Percentiles rank a stretch among this genome's conserved stretches.
Conservation (phyloP, 2,329 filamentous ascomycete species). For the Ceratocystis papillata region DNA sequence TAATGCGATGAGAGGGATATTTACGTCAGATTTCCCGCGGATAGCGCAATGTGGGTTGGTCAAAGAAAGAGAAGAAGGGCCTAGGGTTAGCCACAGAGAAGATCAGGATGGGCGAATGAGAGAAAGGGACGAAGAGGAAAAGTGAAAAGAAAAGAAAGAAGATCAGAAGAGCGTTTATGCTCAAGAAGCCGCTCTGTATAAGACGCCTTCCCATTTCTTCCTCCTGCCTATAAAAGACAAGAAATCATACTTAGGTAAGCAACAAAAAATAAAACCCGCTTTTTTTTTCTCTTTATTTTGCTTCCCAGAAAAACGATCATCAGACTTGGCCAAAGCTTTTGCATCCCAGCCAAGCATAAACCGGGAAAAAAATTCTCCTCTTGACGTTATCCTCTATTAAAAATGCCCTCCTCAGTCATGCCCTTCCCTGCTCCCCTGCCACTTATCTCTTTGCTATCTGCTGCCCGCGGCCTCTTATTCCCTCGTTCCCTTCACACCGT, state of each 20-base stretch:
- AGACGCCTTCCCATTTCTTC: too few relatives aligned
- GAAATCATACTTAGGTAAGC: too few relatives aligned
- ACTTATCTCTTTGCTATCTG: background rate
- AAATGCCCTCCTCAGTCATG: too few relatives aligned
- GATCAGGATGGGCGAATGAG: background rate
- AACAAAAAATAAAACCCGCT: too few relatives aligned
- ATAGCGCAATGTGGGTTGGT: background rate
- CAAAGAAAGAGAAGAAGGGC: background rate
- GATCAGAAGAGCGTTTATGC: background rate
- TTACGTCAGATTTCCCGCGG: conserved; percentile 6
- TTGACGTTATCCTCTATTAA: too few relatives aligned
- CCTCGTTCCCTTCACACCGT: background rate
- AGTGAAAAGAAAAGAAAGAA: background rate
- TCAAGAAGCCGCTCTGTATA: background rate
- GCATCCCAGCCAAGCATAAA: background rate
- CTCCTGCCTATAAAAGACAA: too few relatives aligned
- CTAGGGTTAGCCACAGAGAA: background rate
- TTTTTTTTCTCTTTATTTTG: too few relatives aligned
- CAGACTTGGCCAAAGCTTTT: conserved; percentile 4
- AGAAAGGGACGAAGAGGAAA: background rate
- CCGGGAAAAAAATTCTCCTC: too few relatives aligned
- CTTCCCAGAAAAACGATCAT: background rate
- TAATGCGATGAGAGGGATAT: background rate
- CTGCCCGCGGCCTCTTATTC: background rate
- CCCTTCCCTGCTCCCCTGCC: too few relatives aligned